A percentile compares a stretch with the other conserved stretches of the same genome.
Conservation (phyloP, 1,284 basidiomycete species). For the Puccinia horiana region DNA sequence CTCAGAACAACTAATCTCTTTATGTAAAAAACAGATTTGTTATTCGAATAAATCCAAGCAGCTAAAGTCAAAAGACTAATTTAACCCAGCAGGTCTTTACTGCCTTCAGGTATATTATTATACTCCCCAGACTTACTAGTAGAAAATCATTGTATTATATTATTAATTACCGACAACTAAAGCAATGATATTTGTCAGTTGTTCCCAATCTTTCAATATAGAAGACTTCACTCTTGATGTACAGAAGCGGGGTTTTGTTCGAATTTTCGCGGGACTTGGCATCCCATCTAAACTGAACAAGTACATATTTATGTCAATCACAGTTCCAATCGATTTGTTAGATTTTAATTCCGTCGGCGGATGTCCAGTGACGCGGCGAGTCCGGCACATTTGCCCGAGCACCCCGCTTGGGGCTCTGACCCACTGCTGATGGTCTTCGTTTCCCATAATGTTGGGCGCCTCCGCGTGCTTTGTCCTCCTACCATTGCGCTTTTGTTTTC, state of each 20-base stretch:
- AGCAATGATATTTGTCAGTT: too few relatives aligned
- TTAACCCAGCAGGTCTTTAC: too few relatives aligned
- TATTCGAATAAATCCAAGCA: too few relatives aligned
- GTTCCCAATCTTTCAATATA: too few relatives aligned
- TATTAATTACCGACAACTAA: too few relatives aligned
- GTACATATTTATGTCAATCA: background rate
- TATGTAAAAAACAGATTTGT: too few relatives aligned
- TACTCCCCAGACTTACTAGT: too few relatives aligned
- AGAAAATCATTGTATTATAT: too few relatives aligned
- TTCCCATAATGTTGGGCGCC: background rate
- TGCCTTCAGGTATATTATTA: too few relatives aligned
- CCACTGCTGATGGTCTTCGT: background rate
- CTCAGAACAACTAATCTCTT: too few relatives aligned
- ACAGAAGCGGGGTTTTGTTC: background rate
- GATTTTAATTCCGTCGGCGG: background rate
- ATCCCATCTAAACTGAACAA: background rate
- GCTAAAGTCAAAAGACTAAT: too few relatives aligned
- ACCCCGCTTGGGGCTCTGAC: background rate
- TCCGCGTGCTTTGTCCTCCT: slow-evolving; percentile 13
- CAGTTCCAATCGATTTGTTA: background rate
- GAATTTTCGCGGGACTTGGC: background rate
- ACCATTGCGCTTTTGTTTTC: background rate
- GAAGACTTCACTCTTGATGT: background rate
- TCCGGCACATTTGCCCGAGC: background rate
- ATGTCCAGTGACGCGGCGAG: background rate